A percentile compares a stretch with the other conserved stretches of the same genome.
Conservation (phyloP, 2,329 filamentous ascomycete species). For the Pestalotiopsis sp. region DNA sequence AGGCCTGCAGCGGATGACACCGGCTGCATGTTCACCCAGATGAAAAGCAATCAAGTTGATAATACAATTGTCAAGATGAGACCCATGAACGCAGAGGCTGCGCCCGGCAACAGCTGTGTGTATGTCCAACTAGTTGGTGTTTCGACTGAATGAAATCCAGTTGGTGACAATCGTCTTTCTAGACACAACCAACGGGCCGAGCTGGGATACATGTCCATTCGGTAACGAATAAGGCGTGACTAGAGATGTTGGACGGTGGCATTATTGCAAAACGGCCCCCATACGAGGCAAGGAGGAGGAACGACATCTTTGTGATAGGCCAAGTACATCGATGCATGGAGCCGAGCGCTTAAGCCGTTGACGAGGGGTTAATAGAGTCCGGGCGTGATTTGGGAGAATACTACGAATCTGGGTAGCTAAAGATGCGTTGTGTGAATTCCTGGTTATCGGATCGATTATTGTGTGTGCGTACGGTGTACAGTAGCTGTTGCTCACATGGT, state of each 20-base stretch:
- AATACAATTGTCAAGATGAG: neutral
- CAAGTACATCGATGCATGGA: neutral
- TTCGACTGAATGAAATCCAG: neutral
- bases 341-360: neutral
- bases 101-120: neutral
- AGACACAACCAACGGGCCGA: neutral
- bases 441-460: neutral
- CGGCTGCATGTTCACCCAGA: neutral
- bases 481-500: neutral
- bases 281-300: neutral
- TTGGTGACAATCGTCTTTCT: neutral
- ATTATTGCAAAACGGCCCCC: neutral
- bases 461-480: neutral
- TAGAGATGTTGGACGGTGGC: neutral
- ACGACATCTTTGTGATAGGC: neutral
- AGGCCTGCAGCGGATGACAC: neutral
- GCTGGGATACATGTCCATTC: neutral
- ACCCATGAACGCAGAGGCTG: neutral
- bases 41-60: neutral
- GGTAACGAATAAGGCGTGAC: slow-evolving; percentile 8
- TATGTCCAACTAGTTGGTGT: no score
- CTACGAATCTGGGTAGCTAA: neutral
- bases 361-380: neutral
- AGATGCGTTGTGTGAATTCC: neutral
- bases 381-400: neutral